phyloP scores from a whole-genome alignment of 306 rosid genomes.

The Quillaja saponaria region DNA sequence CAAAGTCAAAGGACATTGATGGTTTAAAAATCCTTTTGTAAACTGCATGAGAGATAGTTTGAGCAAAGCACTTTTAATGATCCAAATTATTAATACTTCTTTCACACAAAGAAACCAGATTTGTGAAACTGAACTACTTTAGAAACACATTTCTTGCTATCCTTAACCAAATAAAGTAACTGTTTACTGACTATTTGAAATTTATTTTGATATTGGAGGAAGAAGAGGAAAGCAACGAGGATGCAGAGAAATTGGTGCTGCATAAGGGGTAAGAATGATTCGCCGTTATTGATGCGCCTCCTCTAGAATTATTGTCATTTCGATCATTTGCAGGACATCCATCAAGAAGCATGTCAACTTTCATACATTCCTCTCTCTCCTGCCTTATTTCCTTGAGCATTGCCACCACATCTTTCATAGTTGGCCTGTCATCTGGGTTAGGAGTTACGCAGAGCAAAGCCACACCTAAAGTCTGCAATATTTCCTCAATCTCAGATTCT shows the following conservation, averaged over 20 bases:
- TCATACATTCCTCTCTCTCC: slow-evolving; percentile 52
- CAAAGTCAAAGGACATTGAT: too few relatives aligned
- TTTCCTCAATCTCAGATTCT: slow-evolving; percentile 61
- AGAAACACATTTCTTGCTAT: slow-evolving; percentile 34
- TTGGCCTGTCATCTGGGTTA: slow-evolving; percentile 67
- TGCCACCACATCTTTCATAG: slow-evolving; percentile 85
- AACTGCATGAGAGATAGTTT: neutral
- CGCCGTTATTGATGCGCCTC: slow-evolving; percentile 30
- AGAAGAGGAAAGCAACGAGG: slow-evolving; percentile 42
- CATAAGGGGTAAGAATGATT: slow-evolving; percentile 31
- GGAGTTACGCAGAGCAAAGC: slow-evolving; percentile 79
- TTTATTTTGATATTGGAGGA: slow-evolving; percentile 34
- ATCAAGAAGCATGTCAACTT: slow-evolving; percentile 48
- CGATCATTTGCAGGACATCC: slow-evolving; percentile 42
- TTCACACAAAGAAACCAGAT: slow-evolving; percentile 41
- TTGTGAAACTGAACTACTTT: slow-evolving; percentile 17
- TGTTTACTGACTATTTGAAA: slow-evolving; percentile 24
- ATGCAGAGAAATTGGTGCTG: slow-evolving; percentile 41
- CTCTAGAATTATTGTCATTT: slow-evolving; percentile 28
- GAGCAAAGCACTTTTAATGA: slow-evolving; percentile 18
- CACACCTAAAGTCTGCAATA: slow-evolving; percentile 79
- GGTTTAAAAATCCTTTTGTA: neutral
- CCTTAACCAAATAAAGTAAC: slow-evolving; percentile 25
- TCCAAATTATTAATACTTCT: slow-evolving; percentile 34
- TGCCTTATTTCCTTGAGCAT: slow-evolving; percentile 76